Evolutionary conservation across 345 rosid genomes (phyloP).

Genomic region (Psidium guajava): DNA sequence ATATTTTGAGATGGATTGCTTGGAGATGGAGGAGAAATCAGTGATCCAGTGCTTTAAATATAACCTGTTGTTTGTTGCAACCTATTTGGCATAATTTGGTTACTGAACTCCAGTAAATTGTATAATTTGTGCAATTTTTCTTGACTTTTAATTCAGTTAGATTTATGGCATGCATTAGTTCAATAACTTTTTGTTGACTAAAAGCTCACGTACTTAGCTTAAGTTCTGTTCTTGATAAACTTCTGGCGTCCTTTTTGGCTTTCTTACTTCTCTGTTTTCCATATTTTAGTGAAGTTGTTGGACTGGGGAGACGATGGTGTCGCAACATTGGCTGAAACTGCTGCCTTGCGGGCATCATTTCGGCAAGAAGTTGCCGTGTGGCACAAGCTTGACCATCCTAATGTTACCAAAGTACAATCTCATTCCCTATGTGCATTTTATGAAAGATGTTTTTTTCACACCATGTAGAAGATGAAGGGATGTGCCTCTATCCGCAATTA

Average conservation of each 20-base stretch:
- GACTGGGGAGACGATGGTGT: constrained; percentile 87
- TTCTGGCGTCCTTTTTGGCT: not conserved
- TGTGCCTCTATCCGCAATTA: not conserved
- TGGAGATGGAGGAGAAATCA: not conserved
- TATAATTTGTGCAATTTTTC: not conserved
- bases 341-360: constrained; percentile 69
- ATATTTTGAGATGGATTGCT: not conserved
- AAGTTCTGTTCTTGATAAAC: not conserved
- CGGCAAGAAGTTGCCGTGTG: constrained; percentile 92
- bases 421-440: not conserved
- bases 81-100: not conserved
- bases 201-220: not conserved
- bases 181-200: not conserved
- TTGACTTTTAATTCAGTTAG: not conserved
- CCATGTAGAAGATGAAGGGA: not conserved
- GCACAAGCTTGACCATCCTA: constrained; percentile 88
- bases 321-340: constrained; percentile 54
- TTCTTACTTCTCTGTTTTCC: not conserved
- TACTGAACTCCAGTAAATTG: not conserved
- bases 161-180: not conserved
- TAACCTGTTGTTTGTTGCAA: not conserved
- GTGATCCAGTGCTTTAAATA: not conserved
- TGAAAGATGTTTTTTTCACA: not conserved
- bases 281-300: constrained; percentile 61
- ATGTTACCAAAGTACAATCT: constrained; percentile 66